Evolutionary conservation across 2,329 filamentous ascomycete species (phyloP).

Genomic region (Botrytis squamosa): DNA sequence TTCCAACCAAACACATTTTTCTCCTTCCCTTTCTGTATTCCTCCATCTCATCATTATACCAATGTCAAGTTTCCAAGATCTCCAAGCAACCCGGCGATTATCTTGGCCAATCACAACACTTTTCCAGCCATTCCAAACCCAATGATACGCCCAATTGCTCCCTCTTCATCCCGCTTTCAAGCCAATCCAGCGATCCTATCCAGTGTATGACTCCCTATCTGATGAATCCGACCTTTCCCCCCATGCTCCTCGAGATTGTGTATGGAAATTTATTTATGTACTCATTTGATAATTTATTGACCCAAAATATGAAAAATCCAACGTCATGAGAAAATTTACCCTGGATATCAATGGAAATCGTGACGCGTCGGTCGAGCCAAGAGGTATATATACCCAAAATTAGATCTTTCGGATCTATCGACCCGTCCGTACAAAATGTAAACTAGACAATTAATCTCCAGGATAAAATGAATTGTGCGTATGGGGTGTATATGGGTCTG

Average conservation of each 20-base stretch:
- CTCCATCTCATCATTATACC: neutral
- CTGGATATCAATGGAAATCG: neutral
- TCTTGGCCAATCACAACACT: neutral
- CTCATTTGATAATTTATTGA: neutral
- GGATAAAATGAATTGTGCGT: neutral
- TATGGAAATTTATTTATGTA: neutral
- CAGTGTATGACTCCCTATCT: neutral
- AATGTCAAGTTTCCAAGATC: neutral
- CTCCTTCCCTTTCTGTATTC: neutral
- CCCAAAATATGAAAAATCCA: neutral
- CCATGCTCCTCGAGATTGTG: neutral
- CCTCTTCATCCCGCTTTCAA: neutral
- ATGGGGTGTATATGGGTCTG: neutral
- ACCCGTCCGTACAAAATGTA: neutral
- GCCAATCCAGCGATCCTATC: neutral
- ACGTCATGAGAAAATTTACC: neutral
- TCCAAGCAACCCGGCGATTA: neutral
- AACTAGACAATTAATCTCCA: constrained; percentile 1
- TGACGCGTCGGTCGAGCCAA: neutral
- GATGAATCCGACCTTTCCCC: neutral
- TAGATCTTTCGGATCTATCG: neutral
- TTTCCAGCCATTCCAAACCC: neutral
- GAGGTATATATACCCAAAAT: neutral
- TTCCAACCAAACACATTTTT: neutral
- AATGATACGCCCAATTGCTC: neutral